These are phyloP conservation scores for Marchantia paleacea DNA, from an alignment of 225 moss, liverwort and hornwort genomes.

Conservation along the genomic window DNA sequence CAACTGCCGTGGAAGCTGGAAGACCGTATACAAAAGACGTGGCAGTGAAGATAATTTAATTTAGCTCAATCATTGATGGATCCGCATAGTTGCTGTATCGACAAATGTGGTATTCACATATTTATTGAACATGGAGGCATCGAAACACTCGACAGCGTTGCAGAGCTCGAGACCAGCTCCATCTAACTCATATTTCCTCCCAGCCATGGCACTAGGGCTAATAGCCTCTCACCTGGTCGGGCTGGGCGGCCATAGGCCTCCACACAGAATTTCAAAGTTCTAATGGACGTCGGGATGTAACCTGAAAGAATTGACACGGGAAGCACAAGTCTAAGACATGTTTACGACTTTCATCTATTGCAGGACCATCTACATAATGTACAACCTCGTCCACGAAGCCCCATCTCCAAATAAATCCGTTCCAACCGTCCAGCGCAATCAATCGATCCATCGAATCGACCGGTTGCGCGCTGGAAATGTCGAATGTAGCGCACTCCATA, in stretches of 20 bases:
- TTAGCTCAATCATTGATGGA: too few relatives aligned
- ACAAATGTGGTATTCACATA: neutral
- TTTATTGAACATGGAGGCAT: neutral
- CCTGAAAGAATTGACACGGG: constrained; percentile 4
- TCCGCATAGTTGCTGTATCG: too few relatives aligned
- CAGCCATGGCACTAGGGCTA: neutral
- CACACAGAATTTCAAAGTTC: neutral
- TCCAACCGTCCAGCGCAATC: neutral
- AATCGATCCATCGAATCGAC: neutral
- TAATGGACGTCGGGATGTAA: neutral
- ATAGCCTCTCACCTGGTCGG: neutral
- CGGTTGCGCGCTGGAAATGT: too few relatives aligned
- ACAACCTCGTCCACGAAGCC: neutral
- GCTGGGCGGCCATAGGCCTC: neutral
- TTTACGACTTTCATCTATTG: neutral
- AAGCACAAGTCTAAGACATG: neutral
- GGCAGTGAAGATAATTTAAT: too few relatives aligned
- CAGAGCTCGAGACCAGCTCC: constrained; percentile 4
- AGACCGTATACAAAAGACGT: too few relatives aligned
- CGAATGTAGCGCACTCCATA: too few relatives aligned
- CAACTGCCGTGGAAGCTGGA: too few relatives aligned
- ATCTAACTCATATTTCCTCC: neutral
- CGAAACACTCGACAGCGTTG: neutral
- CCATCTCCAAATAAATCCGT: neutral
- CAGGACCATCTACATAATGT: neutral